Evolutionary conservation across 179 eudicot species (phyloP).

Genomic region (Beta corolliflora): DNA sequence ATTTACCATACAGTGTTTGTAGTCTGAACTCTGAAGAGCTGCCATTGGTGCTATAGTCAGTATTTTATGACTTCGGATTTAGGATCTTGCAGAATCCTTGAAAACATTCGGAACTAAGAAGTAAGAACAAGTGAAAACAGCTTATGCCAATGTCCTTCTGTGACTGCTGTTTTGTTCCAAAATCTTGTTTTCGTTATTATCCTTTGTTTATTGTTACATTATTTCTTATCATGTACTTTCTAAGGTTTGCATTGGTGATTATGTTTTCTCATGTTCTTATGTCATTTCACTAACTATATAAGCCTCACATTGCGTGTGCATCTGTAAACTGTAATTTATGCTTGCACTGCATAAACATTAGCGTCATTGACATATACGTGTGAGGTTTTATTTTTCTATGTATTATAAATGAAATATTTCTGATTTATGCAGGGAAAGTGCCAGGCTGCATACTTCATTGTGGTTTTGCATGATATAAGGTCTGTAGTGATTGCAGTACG

Average conservation of each 20-base stretch:
- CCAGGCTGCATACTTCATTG: constrained; percentile 75
- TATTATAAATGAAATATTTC: constrained; percentile 10
- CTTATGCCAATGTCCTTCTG: background rate
- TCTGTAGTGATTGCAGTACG: constrained; percentile 70
- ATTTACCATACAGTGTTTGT: no score
- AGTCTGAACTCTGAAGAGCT: background rate
- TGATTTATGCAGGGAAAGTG: constrained; percentile 52
- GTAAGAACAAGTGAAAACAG: background rate
- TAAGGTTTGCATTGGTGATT: background rate
- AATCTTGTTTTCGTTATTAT: background rate
- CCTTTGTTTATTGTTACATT: background rate
- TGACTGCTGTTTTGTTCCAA: background rate
- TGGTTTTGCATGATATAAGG: constrained; percentile 57
- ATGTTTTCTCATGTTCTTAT: background rate
- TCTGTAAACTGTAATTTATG: background rate
- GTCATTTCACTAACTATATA: no score
- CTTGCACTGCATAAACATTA: background rate
- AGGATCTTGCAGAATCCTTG: background rate
- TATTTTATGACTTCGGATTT: background rate
- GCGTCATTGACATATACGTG: background rate
- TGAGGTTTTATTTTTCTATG: constrained; percentile 1
- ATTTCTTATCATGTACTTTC: no score
- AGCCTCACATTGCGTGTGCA: background rate
- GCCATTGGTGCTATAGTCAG: background rate
- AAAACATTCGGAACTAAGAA: background rate